Percentiles rank a stretch among this genome's conserved stretches.
These are phyloP conservation scores for Scedosporium apiospermum DNA, from an alignment of 2,329 filamentous ascomycete genomes.

Conservation along the genomic window DNA sequence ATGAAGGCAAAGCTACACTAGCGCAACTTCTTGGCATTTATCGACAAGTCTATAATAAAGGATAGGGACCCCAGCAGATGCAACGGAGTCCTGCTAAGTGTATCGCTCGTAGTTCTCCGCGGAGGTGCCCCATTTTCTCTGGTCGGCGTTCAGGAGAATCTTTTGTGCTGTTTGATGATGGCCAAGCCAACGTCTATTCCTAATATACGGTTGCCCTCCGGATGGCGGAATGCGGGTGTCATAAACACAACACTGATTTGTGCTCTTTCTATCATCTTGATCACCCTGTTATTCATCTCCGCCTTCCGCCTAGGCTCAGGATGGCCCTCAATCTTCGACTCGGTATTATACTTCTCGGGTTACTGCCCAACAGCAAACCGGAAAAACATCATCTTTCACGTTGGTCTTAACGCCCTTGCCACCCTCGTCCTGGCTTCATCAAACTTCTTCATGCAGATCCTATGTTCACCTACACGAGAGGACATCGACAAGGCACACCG, in stretches of 20 bases:
- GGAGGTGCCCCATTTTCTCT: too few relatives aligned
- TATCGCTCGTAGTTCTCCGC: too few relatives aligned
- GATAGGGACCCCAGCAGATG: too few relatives aligned
- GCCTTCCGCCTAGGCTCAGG: neutral
- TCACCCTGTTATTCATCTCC: neutral
- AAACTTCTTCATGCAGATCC: constrained; percentile 13
- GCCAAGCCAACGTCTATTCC: too few relatives aligned
- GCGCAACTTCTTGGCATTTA: too few relatives aligned
- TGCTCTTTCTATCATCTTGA: neutral
- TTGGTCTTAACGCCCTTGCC: neutral
- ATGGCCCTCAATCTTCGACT: neutral
- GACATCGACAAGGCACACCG: constrained; percentile 5
- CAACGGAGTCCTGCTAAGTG: too few relatives aligned
- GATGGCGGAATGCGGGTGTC: neutral
- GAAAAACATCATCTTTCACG: neutral
- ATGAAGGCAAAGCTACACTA: too few relatives aligned
- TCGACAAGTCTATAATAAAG: too few relatives aligned
- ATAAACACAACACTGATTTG: neutral
- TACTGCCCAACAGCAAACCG: neutral
- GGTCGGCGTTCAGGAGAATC: too few relatives aligned
- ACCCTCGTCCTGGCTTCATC: constrained; percentile 8
- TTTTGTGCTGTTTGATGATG: too few relatives aligned
- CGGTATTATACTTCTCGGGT: neutral
- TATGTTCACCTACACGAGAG: constrained; percentile 9
- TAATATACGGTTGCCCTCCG: too few relatives aligned